phyloP scores from a whole-genome alignment of 768 basidiomycete species.

The Russula earlei region DNA sequence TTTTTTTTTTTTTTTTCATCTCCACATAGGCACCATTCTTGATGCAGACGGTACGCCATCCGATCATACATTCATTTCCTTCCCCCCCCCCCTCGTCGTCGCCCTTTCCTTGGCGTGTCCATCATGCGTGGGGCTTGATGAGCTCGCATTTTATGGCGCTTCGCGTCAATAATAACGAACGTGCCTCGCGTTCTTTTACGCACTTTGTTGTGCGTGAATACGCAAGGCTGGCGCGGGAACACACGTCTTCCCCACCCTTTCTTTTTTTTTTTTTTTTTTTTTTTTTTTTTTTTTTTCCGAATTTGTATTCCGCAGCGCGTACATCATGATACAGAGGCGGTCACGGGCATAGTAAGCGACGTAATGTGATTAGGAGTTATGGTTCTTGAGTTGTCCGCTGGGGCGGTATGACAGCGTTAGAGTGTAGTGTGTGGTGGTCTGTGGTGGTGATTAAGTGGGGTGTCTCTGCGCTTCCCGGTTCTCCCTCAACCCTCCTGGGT shows the following conservation, averaged over 20 bases:
- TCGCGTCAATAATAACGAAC: background rate
- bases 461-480: too few species aligned
- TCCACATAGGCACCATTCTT: conserved; percentile 64
- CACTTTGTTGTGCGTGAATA: background rate
- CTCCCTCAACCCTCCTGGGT: too few species aligned
- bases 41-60: conserved; percentile 60
- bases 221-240: background rate
- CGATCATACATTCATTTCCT: conserved; percentile 1
- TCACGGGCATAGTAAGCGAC: too few species aligned
- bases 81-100: background rate
- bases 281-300: too few species aligned
- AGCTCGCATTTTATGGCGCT: background rate
- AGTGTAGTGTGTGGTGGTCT: too few species aligned
- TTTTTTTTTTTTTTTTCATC: conserved; percentile 1
- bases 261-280: too few species aligned
- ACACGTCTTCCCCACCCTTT: background rate
- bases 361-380: too few species aligned
- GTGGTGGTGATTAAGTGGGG: too few species aligned
- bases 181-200: conserved; percentile 11
- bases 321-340: too few species aligned
- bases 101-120: conserved; percentile 15
- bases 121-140: conserved; percentile 20
- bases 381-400: too few species aligned
- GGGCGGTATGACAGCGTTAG: too few species aligned
- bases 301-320: too few species aligned